Percentiles rank a stretch among this genome's conserved stretches.
These are phyloP conservation scores for Candida peoriensis DNA, from an alignment of 805 yeast species.

Conservation along the genomic window DNA sequence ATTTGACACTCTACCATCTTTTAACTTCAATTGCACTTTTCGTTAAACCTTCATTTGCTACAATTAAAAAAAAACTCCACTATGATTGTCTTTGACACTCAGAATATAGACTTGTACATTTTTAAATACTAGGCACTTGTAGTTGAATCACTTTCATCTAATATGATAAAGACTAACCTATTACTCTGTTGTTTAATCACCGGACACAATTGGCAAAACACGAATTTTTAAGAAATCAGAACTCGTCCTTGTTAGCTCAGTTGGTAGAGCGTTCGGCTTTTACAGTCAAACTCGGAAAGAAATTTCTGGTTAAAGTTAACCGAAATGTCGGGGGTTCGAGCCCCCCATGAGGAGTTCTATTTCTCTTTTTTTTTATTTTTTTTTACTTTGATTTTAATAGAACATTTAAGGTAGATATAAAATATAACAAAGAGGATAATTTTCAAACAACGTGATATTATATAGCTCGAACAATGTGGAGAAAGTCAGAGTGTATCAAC, in stretches of 20 bases:
- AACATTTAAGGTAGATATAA: too few relatives aligned
- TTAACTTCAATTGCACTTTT: too few relatives aligned
- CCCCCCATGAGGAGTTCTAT: slow-evolving; percentile 45
- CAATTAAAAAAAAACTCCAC: neutral
- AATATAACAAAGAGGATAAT: too few relatives aligned
- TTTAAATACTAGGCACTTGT: neutral
- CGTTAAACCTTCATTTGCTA: too few relatives aligned
- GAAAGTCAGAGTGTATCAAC: too few relatives aligned
- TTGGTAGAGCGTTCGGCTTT: slow-evolving; percentile 71
- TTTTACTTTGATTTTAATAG: neutral
- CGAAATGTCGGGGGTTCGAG: slow-evolving; percentile 49
- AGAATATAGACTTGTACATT: neutral
- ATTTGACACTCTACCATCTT: neutral
- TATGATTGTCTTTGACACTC: neutral
- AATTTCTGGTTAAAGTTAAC: slow-evolving; percentile 32
- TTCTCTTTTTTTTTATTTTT: slow-evolving; percentile 8
- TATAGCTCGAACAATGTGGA: too few relatives aligned
- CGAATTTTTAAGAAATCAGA: slow-evolving; percentile 13
- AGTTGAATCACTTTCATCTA: too few relatives aligned
- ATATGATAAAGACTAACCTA: too few relatives aligned
- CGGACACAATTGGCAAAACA: neutral
- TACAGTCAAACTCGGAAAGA: slow-evolving; percentile 24
- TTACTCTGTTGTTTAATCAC: neutral
- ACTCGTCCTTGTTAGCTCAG: slow-evolving; percentile 56
- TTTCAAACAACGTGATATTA: too few relatives aligned